These are phyloP conservation scores for Phytopythium litorale DNA, from an alignment of 352 stramenopile genomes.

Conservation along the genomic window DNA sequence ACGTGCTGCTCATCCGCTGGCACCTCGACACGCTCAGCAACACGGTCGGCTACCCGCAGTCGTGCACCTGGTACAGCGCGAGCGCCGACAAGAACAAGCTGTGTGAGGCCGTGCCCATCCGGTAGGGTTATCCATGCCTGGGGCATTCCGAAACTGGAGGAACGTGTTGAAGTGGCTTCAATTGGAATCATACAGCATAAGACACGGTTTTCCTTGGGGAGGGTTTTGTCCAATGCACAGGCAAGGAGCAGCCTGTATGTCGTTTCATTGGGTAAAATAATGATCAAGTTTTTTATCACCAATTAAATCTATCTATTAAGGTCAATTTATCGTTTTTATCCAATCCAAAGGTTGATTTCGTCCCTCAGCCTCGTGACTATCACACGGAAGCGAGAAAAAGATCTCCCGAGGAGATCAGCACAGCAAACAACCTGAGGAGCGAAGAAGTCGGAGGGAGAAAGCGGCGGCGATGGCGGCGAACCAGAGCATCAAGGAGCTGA, in stretches of 20 bases:
- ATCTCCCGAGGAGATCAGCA: background rate
- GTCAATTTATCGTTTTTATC: too few species aligned
- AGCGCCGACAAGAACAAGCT: conserved; percentile 8
- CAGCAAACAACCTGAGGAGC: background rate
- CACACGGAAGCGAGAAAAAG: background rate
- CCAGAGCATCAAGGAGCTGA: conserved; percentile 89
- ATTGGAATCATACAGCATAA: too few species aligned
- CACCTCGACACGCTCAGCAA: conserved; percentile 6
- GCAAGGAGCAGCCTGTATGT: too few species aligned
- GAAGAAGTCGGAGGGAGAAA: background rate
- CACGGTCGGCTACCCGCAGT: conserved; percentile 1
- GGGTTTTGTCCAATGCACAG: too few species aligned
- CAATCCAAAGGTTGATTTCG: too few species aligned
- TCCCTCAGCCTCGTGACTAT: too few species aligned
- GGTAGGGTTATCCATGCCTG: background rate
- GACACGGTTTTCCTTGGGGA: too few species aligned
- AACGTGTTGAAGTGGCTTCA: too few species aligned
- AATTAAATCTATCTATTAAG: too few species aligned
- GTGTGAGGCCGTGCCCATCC: background rate
- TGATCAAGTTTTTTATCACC: too few species aligned
- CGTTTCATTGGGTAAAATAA: too few species aligned
- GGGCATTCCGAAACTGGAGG: too few species aligned
- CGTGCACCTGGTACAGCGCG: conserved; percentile 8
- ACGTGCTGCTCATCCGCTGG: conserved; percentile 18
- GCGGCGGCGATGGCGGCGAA: conserved; percentile 63